Conservation (phyloP, 2,329 filamentous ascomycete genomes). For the Thelonectria blattea region DNA sequence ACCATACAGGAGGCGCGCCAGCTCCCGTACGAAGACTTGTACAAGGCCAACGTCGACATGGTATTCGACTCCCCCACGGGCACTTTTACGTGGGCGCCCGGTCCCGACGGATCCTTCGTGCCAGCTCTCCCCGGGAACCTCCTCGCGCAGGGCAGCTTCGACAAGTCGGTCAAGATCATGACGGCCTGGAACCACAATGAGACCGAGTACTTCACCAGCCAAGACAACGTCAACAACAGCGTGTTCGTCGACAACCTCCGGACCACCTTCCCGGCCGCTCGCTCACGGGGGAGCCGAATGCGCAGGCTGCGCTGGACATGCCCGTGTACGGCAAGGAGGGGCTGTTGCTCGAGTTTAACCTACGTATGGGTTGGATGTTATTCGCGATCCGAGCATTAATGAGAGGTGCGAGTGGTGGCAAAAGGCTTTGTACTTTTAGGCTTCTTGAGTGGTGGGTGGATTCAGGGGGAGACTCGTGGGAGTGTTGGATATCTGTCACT, state of each 20-base stretch:
- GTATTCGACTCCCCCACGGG: background rate
- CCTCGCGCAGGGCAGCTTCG: background rate
- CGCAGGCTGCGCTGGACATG: background rate
- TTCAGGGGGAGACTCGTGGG: too few species aligned
- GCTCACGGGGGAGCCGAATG: background rate
- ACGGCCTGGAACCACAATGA: background rate
- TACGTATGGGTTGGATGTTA: background rate
- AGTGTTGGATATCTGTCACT: too few species aligned
- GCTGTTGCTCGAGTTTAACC: background rate
- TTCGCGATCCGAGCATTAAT: background rate
- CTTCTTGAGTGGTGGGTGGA: too few species aligned
- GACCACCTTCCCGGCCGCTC: background rate
- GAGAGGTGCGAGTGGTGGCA: constrained; percentile 3
- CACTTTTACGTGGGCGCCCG: background rate
- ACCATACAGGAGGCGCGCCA: background rate
- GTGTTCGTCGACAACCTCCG: constrained; percentile 1
- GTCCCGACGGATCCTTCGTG: background rate
- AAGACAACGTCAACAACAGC: background rate
- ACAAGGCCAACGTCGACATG: background rate
- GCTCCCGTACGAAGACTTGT: background rate
- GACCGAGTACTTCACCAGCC: constrained; percentile 1
- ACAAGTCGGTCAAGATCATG: constrained; percentile 13
- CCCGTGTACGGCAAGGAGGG: background rate
- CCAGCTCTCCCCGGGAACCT: background rate
- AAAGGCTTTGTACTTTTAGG: constrained; percentile 2